Base-by-base conservation (phyloP, 1,139 yeast genomes). In the Hemisphaericaspora xylofermentans region DNA sequence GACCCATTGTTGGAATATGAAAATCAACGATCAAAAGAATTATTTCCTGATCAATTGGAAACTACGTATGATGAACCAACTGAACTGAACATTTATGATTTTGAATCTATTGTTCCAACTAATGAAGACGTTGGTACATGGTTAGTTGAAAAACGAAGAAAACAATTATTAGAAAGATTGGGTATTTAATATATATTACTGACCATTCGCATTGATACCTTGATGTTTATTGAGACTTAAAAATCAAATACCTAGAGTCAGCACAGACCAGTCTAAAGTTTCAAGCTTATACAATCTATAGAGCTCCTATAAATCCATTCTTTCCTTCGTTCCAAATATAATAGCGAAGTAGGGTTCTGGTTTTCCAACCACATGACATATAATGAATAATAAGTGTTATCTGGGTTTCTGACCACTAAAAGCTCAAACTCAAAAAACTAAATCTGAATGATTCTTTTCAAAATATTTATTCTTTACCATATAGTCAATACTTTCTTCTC, bases 111-210 rank as follows among this genome's bases (percentile, higher is more conserved):
- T 3, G 51, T 71, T 1, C 81, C 81, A 1, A 52, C 64, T 0
- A 57, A 61, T 30, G 57, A 57, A 29, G 71, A 75, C 12, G 71
- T 82, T 9, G 74, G 73, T 39, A 50, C 59, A 36, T 69, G 71
- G 62, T 52, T 82, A 6, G 70, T 83, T 24, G 71, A 74, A 6
- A 63, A 65, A 43, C 67, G 68, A 46, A 71, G 70, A 49, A 59
- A 67, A 46, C 74, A 74, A 48, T 54, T 82, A 17, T 56, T 73
- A 29, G 56, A 59, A 12, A 66, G 53, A 49, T 52, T 71, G 35
- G 62, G 52, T 9, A 44, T 31, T 12, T 17, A 35, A 26, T n/a
- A 34, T 24, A n/a, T n/a, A n/a, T n/a, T n/a, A n/a, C n/a, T n/a
- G n/a, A n/a, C n/a, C n/a, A n/a, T n/a, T n/a, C n/a, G n/a, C n/a